Evolutionary conservation across 441 rosid genomes (phyloP), one percentile per base, ranked within the genome.

Genomic region (Aleurites moluccanus): DNA sequence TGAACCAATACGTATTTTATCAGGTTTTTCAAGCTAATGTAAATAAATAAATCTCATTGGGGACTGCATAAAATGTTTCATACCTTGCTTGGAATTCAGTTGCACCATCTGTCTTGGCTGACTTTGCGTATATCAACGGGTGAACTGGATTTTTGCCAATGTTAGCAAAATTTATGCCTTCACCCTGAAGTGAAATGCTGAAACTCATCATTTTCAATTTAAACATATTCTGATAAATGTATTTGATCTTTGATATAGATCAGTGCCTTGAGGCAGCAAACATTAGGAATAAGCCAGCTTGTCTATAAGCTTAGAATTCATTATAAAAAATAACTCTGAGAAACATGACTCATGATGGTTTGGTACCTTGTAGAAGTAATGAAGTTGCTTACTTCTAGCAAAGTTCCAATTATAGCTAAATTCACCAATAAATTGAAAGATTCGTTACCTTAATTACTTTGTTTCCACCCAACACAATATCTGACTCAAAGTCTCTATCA

Each of bases 401-500:
- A 10, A 56, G 25, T 55, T n/a, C 25, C 8, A 55, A 21, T n/a
- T 2, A 21, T 21, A 9, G 61, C 23, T n/a, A 56, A n/a, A 56
- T n/a, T 56, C 27, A 56, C 61, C 27, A 2, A 10, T 4, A 21
- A 18, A 18, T 52, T 38, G 49, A 44, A 64, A 45, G 33, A 23
- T 21, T 44, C 33, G 25, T 73, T 73, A 89, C 98, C 92, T 87
- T 89, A 75, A 90, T 80, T 20, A 86, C 85, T 80, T 78, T 82
- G 64, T 83, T 84, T 21, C 83, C 87, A 14, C 93, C 97, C 18
- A 94, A 76, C 20, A 88, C 82, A 73, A 90, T 77, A 79, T 88
- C 78, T 4, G 98, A 87, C 83, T 86, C 89, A 2, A 94, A 92
- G 78, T 82, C 86, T 72, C 97, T 80, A 78, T 94, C 98, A 40